Percentiles rank a stretch among this genome's conserved stretches.
Conservation (phyloP, 192 early-diverging fungal genomes). For the Entomortierella lignicola region DNA sequence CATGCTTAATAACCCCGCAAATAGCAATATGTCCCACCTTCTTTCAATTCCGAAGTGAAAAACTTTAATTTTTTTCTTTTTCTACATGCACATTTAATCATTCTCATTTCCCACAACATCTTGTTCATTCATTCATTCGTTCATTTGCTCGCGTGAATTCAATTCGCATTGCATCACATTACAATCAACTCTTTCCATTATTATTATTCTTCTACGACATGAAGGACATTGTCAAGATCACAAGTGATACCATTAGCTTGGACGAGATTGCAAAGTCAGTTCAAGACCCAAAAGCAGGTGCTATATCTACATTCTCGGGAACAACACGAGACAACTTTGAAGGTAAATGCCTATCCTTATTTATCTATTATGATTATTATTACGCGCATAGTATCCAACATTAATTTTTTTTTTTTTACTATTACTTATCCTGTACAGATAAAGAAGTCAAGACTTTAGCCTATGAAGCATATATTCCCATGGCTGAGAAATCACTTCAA, state of each 20-base stretch:
- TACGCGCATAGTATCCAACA: background rate
- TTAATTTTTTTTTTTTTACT: background rate
- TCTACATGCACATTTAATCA: background rate
- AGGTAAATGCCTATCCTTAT: slow-evolving; percentile 59
- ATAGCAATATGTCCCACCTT: no score
- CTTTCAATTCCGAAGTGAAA: no score
- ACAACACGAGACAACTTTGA: slow-evolving; percentile 88
- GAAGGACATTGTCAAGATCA: slow-evolving; percentile 67
- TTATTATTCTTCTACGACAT: background rate
- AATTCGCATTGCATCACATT: no score
- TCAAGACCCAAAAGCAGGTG: slow-evolving; percentile 79
- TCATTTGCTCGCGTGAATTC: background rate
- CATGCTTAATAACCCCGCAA: background rate
- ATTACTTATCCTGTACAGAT: slow-evolving; percentile 31
- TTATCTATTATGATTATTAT: background rate
- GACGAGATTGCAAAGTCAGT: slow-evolving; percentile 73
- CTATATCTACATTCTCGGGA: slow-evolving; percentile 88
- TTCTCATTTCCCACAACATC: background rate
- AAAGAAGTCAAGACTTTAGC: slow-evolving; percentile 79
- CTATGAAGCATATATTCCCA: slow-evolving; percentile 89
- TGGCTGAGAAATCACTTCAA: slow-evolving; percentile 82
- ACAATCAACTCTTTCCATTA: background rate
- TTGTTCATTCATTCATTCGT: background rate
- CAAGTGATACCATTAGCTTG: slow-evolving; percentile 66
- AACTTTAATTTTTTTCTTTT: background rate